Conservation (phyloP, 306 rosid genomes). For the Ormosia semicastrata region DNA sequence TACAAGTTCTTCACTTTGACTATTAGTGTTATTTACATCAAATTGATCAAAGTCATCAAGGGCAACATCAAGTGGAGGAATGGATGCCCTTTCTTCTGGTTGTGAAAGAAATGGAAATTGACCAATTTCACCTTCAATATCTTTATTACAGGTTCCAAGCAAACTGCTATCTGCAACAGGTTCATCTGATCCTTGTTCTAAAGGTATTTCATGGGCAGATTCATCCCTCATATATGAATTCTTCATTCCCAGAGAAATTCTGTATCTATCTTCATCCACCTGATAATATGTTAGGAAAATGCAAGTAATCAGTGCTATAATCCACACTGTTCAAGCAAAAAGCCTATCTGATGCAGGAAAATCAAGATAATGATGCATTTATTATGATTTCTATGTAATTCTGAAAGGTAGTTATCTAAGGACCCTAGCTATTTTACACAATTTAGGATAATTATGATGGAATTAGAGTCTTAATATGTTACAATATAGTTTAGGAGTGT, state of each 20-base stretch:
- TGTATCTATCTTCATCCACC: constrained; percentile 73
- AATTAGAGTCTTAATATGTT: background rate
- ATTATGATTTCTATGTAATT: background rate
- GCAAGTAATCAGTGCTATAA: constrained; percentile 13
- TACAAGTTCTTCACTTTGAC: constrained; percentile 43
- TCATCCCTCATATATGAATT: constrained; percentile 47
- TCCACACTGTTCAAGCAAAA: background rate
- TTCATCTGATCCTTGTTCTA: constrained; percentile 48
- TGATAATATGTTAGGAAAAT: constrained; percentile 29
- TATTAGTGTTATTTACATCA: constrained; percentile 29
- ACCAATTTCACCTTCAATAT: constrained; percentile 40
- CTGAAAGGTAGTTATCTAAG: too few relatives aligned
- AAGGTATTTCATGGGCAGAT: constrained; percentile 22
- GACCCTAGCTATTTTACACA: background rate
- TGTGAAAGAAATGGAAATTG: constrained; percentile 48
- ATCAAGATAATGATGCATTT: background rate
- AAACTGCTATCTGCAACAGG: constrained; percentile 34
- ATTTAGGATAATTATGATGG: background rate
- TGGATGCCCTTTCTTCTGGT: constrained; percentile 69
- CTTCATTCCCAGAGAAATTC: constrained; percentile 94
- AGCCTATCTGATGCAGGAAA: background rate
- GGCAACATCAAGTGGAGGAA: constrained; percentile 84
- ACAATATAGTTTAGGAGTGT: background rate
- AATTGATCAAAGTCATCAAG: constrained; percentile 65
- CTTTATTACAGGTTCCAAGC: constrained; percentile 35